Evolutionary conservation across 179 eudicot species (phyloP), one percentile per base, ranked within the genome.

Genomic region (Beta lomatogona): DNA sequence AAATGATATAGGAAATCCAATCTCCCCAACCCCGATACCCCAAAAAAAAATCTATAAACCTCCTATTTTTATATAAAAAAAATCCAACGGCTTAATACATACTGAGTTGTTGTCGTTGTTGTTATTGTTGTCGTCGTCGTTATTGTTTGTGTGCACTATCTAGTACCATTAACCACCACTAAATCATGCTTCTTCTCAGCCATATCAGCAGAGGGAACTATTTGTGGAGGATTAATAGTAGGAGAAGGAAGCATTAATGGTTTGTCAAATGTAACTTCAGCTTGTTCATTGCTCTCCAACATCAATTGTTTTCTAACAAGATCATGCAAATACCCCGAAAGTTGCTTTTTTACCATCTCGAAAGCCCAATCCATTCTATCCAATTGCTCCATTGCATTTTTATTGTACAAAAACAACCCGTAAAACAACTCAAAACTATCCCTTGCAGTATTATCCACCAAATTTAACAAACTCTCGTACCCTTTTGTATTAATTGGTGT

Each of bases 351-450:
- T 4, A 87, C 85, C 81, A 60, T 87, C 69, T 85, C 86, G 44
- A 85, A 80, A 19, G 89, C 87, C 86, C 83, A 80, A 50, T 83
- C 84, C 84, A 85, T 82, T 71, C 86, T 80, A 46, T 82, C 80
- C 46, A 87, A 60, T 54, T 87, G 83, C 71, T 87, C 88, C 75
- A 85, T 81, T 1, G 89, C 89, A 31, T 87, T 87, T 55, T 83
- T 79, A 19, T 87, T 87, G 72, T 85, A 85, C 78, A 85, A 46
- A 68, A 87, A 87, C 77, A 87, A 28, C 21, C 89, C 89, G 45
- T 85, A 83, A 79, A 85, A 87, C 80, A 87, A 41, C 83, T 87
- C 88, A 76, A 87, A 87, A 75, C 85, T 87, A 13, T 85, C 90
- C 31, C 77, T 81, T 1, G 83, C 81, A 3, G 90, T 87, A 78